Base-by-base conservation (phyloP, 2,329 filamentous ascomycete species). In the Mycosphaerelloides madeirae region DNA sequence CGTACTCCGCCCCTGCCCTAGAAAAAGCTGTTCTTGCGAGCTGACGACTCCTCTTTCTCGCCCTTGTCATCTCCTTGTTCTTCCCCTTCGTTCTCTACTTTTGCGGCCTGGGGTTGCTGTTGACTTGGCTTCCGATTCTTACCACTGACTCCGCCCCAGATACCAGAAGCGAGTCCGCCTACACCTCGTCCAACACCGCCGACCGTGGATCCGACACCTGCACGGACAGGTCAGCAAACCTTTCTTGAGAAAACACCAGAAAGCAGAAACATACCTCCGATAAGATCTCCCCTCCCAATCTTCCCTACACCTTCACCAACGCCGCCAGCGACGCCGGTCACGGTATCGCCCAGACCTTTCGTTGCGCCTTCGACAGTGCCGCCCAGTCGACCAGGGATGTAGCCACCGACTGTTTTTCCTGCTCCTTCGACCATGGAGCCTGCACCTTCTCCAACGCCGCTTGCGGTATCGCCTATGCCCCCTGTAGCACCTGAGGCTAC, bases 281-380 rank as follows among this genome's bases (percentile, higher is more conserved):
- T 57, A 2, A 73, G 55, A 54, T 73, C 67, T 1, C 70, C 70
- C 36, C 66, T 68, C 1, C 70, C 69, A 1, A 73, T 41, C 50
- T 70, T 70, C 2, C 65, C 66, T 4, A 73, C 67, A 1, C 69
- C 69, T n/a, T 69, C 67, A 3, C 70, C 70, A 2, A 73, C 38
- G 3, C 70, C 70, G 3, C 65, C 60, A 5, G 35, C 38, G 3
- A 39, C 31, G 15, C 68, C 67, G 4, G 59, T 57, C 2, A 71
- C 67, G 6, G 68, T 67, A 46, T 69, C 64, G 3, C 64, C 64
- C 3, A 67, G 64, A 2, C 69, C 62, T 46, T 69, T 70, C 2
- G 67, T 68, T 2, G 70, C 64, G 14, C 68, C 68, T 29, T 64
- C 62, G 12, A 72, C 66, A 9, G 70, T 60, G 32, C 65, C 65